These are phyloP conservation scores for Pichia sp. DNA, from an alignment of 1,139 yeast species.

Conservation along the genomic window DNA sequence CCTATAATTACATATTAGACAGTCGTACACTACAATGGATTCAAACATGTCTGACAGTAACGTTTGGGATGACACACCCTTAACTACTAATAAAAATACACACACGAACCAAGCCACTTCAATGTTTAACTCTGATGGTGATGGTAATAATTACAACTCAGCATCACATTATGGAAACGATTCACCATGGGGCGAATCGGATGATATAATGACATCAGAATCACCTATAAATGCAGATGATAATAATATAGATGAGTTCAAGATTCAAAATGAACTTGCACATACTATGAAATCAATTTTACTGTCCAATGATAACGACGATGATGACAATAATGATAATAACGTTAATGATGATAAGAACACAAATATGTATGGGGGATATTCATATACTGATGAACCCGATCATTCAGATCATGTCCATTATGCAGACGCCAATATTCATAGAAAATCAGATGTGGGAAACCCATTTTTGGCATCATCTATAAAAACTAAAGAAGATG, in stretches of 20 bases:
- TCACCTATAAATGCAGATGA: conserved; percentile 1
- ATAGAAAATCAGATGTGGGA: conserved; percentile 9
- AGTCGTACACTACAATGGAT: conserved; percentile 6
- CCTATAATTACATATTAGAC: too few species aligned
- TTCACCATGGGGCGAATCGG: conserved; percentile 1
- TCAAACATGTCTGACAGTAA: conserved; percentile 8
- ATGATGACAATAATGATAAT: conserved; percentile 1
- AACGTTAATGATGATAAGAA: conserved; percentile 1
- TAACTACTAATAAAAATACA: neutral
- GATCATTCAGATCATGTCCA: conserved; percentile 12
- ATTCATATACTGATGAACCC: conserved; percentile 1
- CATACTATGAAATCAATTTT: conserved; percentile 25
- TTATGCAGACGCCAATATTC: conserved; percentile 5
- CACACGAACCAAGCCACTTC: neutral
- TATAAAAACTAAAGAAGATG: neutral
- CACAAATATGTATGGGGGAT: too few species aligned
- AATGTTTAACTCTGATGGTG: too few species aligned
- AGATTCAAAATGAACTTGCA: conserved; percentile 25
- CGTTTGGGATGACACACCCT: conserved; percentile 10
- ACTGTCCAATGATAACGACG: conserved; percentile 10
- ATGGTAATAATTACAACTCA: neutral
- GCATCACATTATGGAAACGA: conserved; percentile 9
- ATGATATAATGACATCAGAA: neutral
- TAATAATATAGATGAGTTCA: conserved; percentile 14
- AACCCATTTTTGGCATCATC: conserved; percentile 21